These are phyloP conservation scores for Musa acuminata DNA, from an alignment of 176 grass and related monocot genomes.

Conservation along the genomic window DNA sequence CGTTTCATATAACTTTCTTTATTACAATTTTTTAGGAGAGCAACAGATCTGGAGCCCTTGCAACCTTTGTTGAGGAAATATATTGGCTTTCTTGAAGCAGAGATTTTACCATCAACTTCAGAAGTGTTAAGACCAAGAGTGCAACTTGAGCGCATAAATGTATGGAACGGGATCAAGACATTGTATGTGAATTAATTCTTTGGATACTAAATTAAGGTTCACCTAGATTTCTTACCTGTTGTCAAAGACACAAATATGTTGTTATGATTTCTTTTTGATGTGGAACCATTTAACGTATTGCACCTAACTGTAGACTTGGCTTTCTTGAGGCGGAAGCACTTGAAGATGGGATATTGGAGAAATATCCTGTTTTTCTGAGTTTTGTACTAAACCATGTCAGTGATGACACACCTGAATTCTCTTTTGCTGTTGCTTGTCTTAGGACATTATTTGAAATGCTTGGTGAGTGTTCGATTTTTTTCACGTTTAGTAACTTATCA, in stretches of 20 bases:
- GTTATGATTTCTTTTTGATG: constrained; percentile 2
- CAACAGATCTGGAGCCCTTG: constrained; percentile 64
- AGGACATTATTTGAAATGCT: constrained; percentile 96
- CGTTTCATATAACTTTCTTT: constrained; percentile 7
- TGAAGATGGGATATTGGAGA: constrained; percentile 95
- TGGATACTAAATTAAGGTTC: not conserved
- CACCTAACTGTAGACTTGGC: constrained; percentile 50
- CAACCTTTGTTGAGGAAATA: constrained; percentile 82
- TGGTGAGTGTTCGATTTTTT: constrained; percentile 46
- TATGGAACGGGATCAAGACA: constrained; percentile 99
- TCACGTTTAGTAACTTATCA: constrained; percentile 10
- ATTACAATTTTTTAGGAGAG: constrained; percentile 45
- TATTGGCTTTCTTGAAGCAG: constrained; percentile 70
- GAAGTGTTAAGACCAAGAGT: constrained; percentile 61
- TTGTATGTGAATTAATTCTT: constrained; percentile 69
- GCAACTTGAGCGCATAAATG: constrained; percentile 66
- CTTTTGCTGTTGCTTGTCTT: constrained; percentile 88
- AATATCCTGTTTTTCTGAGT: constrained; percentile 80
- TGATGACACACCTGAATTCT: constrained; percentile 87
- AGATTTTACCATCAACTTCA: constrained; percentile 48
- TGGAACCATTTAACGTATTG: constrained; percentile 17
- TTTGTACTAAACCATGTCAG: constrained; percentile 91
- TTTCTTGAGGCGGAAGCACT: constrained; percentile 90
- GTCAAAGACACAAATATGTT: constrained; percentile 8
- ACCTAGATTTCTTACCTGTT: constrained; percentile 9